Evolutionary conservation across 768 basidiomycete species (phyloP), one percentile per base, ranked within the genome.

Genomic region (Kwoniella sp.): DNA sequence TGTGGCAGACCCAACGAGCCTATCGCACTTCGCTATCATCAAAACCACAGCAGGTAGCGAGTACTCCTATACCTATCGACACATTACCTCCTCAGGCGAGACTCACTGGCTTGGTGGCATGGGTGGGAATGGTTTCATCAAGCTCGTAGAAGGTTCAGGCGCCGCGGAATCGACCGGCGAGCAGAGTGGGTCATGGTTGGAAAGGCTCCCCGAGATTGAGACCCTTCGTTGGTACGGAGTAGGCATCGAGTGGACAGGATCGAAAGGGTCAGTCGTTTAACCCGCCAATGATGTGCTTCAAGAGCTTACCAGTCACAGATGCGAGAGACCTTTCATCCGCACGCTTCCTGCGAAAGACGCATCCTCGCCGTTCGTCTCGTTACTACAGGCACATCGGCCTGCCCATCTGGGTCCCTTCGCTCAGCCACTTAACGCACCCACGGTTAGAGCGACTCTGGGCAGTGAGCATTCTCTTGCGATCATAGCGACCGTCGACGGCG

Each of bases 51-150:
- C 27, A 0, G 50, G 17, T 11, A 27, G 23, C 15, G 23, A 28
- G 17, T 67, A 50, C 53, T 52, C 60, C 1, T 68, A 64, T 44
- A 68, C 66, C 12, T 62, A 57, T 25, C 59, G 66, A n/a, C 59
- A 53, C 25, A 50, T 56, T 44, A 40, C 38, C 15, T 2, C 20
- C 5, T 39, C 36, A 12, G 62, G 62, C 27, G 54, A 60, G 14
- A 60, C 48, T 12, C 49, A 57, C n/a, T 68, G 66, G 66, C 56
- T 64, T 3, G 66, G 66, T 19, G 55, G 53, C 2, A 54, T 50
- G n/a, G 66, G 62, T 15, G 58, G 56, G 2, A 68, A 68, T 32
- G 66, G 66, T 19, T 29, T 42, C 19, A 46, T 68, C 39, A 46
- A 47, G 41, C 28, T 66, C 10, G 22, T 19, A 14, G 31, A 47